phyloP scores from a whole-genome alignment of 306 rosid species.

The Castanea crenata region DNA sequence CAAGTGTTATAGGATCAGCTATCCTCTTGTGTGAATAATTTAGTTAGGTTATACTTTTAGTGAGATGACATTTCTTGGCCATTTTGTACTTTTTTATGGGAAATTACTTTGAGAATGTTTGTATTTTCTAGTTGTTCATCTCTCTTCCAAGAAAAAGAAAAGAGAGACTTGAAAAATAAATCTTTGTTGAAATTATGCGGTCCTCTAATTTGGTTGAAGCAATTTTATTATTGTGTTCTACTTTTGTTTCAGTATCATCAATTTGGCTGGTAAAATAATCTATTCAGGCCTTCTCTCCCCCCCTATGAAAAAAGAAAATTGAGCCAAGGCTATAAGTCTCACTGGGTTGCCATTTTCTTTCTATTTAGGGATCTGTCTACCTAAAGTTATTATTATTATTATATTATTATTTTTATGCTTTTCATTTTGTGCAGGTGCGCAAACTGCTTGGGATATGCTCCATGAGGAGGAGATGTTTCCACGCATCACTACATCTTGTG shows the following conservation, averaged over 20 bases:
- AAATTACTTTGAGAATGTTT: background rate
- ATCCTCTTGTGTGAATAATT: background rate
- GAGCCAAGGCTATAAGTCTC: background rate
- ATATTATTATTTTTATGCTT: background rate
- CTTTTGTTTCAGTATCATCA: too few relatives aligned
- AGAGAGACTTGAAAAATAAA: background rate
- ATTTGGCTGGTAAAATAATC: background rate
- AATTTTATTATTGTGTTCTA: background rate
- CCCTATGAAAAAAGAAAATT: too few relatives aligned
- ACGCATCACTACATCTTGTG: conserved; percentile 71
- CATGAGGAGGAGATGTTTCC: conserved; percentile 64
- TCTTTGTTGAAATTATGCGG: background rate
- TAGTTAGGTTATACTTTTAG: background rate
- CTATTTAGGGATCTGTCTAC: background rate
- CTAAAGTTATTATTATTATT: background rate
- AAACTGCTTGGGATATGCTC: conserved; percentile 92
- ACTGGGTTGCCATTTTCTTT: background rate
- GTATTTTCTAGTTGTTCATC: background rate
- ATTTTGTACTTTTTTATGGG: background rate
- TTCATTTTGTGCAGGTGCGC: conserved; percentile 51
- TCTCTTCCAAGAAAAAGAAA: background rate
- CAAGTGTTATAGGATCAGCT: background rate
- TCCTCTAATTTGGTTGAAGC: background rate
- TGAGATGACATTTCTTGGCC: background rate
- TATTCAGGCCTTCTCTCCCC: background rate